Conservation (phyloP, 2,329 filamentous ascomycete genomes). For the Fusarium stilboides region DNA sequence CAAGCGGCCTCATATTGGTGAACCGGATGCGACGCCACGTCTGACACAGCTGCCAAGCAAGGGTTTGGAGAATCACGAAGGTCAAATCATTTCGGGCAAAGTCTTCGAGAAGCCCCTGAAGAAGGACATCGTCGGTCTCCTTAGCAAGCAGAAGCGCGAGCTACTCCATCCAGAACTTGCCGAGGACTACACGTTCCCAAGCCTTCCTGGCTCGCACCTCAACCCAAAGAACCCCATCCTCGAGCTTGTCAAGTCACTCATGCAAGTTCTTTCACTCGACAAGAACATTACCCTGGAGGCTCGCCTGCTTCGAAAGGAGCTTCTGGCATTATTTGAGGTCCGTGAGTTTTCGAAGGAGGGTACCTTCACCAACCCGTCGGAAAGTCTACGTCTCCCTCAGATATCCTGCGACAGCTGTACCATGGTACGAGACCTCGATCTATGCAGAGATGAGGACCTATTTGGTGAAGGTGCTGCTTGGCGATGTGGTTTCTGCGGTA, state of each 20-base stretch:
- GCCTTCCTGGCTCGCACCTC: slow-evolving; percentile 79
- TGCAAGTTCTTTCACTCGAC: slow-evolving; percentile 92
- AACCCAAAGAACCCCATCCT: slow-evolving; percentile 77
- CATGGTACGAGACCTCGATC: slow-evolving; percentile 87
- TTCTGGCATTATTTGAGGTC: slow-evolving; percentile 91
- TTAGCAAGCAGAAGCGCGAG: slow-evolving; percentile 89
- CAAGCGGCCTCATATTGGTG: slow-evolving; percentile 76
- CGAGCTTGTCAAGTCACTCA: slow-evolving; percentile 92
- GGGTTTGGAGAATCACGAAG: slow-evolving; percentile 70
- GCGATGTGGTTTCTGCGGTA: slow-evolving; percentile 83
- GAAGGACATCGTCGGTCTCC: slow-evolving; percentile 86
- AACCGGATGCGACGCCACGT: slow-evolving; percentile 67
- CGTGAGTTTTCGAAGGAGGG: slow-evolving; percentile 93
- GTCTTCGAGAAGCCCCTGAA: slow-evolving; percentile 90
- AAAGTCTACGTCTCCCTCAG: slow-evolving; percentile 79
- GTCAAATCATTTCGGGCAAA: slow-evolving; percentile 80
- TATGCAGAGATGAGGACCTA: slow-evolving; percentile 90
- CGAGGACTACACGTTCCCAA: slow-evolving; percentile 87
- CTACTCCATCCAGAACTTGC: slow-evolving; percentile 90
- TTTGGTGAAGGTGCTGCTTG: slow-evolving; percentile 71
- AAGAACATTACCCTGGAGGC: slow-evolving; percentile 92
- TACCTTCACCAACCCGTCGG: slow-evolving; percentile 88
- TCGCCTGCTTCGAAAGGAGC: slow-evolving; percentile 87
- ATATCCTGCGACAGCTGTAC: slow-evolving; percentile 93
- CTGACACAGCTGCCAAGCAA: slow-evolving; percentile 74